Evolutionary conservation across 192 early-diverging fungal genomes (phyloP).

Genomic region (Phlyctochytrium bullatum): DNA sequence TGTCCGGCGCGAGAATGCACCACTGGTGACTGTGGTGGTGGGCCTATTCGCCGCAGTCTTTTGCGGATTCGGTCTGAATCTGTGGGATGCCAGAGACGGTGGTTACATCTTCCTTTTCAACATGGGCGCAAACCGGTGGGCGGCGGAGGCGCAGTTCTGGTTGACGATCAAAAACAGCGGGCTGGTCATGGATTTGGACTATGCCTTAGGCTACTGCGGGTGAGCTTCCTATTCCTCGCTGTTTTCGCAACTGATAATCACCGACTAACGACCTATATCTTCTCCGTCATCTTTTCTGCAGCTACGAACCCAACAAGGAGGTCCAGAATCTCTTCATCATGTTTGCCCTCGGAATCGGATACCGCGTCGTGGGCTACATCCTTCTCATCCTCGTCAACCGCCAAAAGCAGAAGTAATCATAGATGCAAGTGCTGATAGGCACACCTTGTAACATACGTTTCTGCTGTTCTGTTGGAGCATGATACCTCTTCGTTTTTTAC

Average conservation of each 20-base stretch:
- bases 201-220: too few relatives aligned
- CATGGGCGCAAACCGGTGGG: conserved; percentile 23
- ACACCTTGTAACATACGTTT: too few relatives aligned
- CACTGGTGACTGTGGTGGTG: conserved; percentile 26
- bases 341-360: conserved; percentile 33
- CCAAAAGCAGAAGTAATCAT: conserved; percentile 44
- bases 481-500: too few relatives aligned
- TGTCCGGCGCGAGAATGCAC: conserved; percentile 29
- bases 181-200: conserved; percentile 16
- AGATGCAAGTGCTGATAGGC: too few relatives aligned
- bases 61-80: conserved; percentile 24
- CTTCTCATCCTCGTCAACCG: conserved; percentile 38
- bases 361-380: conserved; percentile 37
- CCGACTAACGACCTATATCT: conserved; percentile 17
- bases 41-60: conserved; percentile 23
- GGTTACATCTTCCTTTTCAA: conserved; percentile 18
- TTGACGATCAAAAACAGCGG: conserved; percentile 9
- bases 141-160: conserved; percentile 13
- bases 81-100: conserved; percentile 22
- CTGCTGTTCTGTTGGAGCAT: too few relatives aligned
- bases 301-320: conserved; percentile 25
- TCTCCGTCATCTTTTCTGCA: neutral
- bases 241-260: conserved; percentile 10
- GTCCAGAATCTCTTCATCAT: conserved; percentile 37
- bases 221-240: too few relatives aligned